Base-by-base conservation (phyloP, 2,329 filamentous ascomycete species). In the Calonectria henricotiae region DNA sequence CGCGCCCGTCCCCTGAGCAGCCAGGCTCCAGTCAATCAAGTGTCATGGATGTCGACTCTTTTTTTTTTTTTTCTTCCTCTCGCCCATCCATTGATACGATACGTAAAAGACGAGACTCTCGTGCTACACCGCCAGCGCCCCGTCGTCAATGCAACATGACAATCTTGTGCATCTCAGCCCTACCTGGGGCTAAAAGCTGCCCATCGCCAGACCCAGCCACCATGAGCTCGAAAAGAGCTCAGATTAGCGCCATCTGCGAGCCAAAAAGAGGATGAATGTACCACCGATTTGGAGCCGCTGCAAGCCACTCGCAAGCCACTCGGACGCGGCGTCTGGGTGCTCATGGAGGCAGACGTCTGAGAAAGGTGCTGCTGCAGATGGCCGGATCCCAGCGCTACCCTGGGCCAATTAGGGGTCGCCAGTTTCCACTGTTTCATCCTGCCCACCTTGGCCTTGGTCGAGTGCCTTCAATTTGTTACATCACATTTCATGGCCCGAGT, bases 401-500 rank as follows among this genome's bases (percentile, higher is more conserved):
- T 23, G 43, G 51, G 6, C 67, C 67, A 69, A 65, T 69, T 35
- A 39, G 20, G 62, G 25, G 15, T 8, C 6, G 11, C 11, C 27
- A 15, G 44, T 49, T 62, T 54, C 47, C 67, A 62, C 67, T 69
- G 67, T 65, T 69, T 69, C 67, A 69, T 65, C 62, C 44, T 61
- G 61, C 30, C 23, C 27, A 41, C 49, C 43, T 44, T 60, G 54
- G 32, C 20, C 44, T 39, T 67, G 64, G 44, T 41, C 25, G 43
- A 30, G 32, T 60, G 55, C 55, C 44, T 32, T 67, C 54, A 58
- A 61, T 60, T 51, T 47, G 54, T 67, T 67, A 27, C 64, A 67
- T 61, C 51, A 49, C 62, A 20, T 65, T 63, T 46, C 39, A 25
- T 61, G 39, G 43, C 44, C 25, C 39, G 43, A 55, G 44, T 62